Percentiles rank a stretch among this genome's conserved stretches.
Evolutionary conservation across 768 basidiomycete species (phyloP).

Genomic region (Gloeophyllum trabeum): DNA sequence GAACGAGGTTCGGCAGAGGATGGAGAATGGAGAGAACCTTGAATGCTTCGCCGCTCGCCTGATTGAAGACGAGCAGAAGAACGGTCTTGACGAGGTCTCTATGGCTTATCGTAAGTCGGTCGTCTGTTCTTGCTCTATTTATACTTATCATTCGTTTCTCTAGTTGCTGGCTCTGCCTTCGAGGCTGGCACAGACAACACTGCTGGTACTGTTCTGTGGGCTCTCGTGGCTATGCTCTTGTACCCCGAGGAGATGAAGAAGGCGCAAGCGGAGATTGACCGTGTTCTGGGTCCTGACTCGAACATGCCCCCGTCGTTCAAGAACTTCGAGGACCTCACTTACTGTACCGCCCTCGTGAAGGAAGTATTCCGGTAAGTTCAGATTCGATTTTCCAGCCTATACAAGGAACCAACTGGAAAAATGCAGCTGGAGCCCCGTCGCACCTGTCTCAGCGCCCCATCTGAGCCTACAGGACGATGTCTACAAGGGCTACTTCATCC

Average conservation of each 20-base stretch:
- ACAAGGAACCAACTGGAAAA: no score
- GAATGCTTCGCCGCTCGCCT: constrained; percentile 12
- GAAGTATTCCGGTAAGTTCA: neutral
- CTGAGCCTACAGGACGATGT: neutral
- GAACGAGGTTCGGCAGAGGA: constrained; percentile 11
- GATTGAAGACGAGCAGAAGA: constrained; percentile 8
- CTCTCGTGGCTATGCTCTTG: constrained; percentile 9
- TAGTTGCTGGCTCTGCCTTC: constrained; percentile 12
- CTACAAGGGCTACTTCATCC: neutral
- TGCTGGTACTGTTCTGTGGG: constrained; percentile 10
- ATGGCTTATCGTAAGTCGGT: constrained; percentile 7
- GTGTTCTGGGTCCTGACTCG: constrained; percentile 3
- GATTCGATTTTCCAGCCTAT: no score
- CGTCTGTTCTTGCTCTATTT: neutral
- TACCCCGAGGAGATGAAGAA: constrained; percentile 14
- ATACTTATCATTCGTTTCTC: neutral
- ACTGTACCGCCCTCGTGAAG: neutral
- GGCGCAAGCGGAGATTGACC: constrained; percentile 18
- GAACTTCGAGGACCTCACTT: neutral
- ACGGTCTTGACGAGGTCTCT: constrained; percentile 4
- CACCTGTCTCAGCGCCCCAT: no score
- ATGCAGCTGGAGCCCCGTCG: no score
- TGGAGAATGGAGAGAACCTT: constrained; percentile 6
- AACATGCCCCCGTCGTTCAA: neutral
- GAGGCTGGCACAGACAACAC: constrained; percentile 15